Base-by-base conservation (phyloP, 2,329 filamentous ascomycete species). In the Fusarium gaditjirri region DNA sequence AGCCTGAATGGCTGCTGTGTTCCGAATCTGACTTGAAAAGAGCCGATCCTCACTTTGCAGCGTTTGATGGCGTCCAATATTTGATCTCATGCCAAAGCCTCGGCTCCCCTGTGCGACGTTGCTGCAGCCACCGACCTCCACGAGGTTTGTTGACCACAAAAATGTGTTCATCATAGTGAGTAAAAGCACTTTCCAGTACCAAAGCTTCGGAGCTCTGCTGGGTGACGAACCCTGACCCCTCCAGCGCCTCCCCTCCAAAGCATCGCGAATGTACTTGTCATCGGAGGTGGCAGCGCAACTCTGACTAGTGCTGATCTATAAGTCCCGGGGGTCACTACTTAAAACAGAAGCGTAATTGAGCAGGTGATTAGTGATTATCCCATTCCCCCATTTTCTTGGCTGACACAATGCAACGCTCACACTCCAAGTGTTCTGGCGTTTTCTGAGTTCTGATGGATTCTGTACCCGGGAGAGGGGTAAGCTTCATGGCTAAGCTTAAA, bases 401-500 rank as follows among this genome's bases (percentile, higher is more conserved):
- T 70, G 59, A 59, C 65, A 69, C 39, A 65, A 63, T 58, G 46
- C 21, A 54, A 70, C 43, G 43, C 47, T 36, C 38, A 53, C 33
- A 27, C 49, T 53, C 49, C 49, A 53, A n/a, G 49, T 16, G 49
- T n/a, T 12, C 33, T 27, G 49, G 33, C 33, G 33, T 53, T 53
- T 53, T 53, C 49, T 53, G 49, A 53, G 19, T 39, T 53, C 23
- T n/a, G 33, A 53, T 27, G 33, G 25, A 27, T 39, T 38, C 33
- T 39, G 33, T 38, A 17, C 23, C 33, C 33, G 49, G 49, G 23
- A 53, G 59, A 35, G 29, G 19, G 52, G 36, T 64, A 73, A 71
- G 61, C 50, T 59, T 68, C 33, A 31, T 54, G 41, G 39, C 68
- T 73, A 73, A 73, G 71, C 70, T 73, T 73, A 73, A 49, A 35